A percentile compares a stretch with the other conserved stretches of the same genome.
Conservation (phyloP, 768 basidiomycete species). For the Termitomyces sp. region DNA sequence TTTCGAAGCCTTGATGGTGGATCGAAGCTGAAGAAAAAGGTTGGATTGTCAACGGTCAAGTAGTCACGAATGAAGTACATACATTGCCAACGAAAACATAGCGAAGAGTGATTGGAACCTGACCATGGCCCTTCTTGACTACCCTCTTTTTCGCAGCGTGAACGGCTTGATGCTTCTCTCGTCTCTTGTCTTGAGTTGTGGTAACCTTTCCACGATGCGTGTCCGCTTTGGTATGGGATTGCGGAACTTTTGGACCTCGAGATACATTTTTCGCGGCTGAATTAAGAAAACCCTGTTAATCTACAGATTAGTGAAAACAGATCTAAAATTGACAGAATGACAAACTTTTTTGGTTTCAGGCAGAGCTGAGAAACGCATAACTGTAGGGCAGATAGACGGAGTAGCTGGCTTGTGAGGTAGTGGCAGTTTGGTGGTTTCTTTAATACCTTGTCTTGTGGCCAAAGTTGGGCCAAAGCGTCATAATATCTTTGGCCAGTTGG, state of each 20-base stretch:
- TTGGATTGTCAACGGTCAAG: neutral
- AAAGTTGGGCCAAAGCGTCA: constrained; percentile 12
- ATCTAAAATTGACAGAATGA: neutral
- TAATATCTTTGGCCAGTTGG: constrained; percentile 3
- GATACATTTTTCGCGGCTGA: neutral
- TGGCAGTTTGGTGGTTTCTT: neutral
- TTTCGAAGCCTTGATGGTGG: constrained; percentile 28
- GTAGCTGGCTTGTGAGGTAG: neutral
- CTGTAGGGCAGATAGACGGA: neutral
- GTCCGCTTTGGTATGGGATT: neutral
- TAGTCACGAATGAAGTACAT: constrained; percentile 18
- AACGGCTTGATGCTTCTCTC: constrained; percentile 19
- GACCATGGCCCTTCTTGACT: constrained; percentile 6
- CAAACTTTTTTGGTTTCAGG: constrained; percentile 4
- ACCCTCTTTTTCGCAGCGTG: constrained; percentile 22
- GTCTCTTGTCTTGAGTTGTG: constrained; percentile 2
- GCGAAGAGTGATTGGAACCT: constrained; percentile 12
- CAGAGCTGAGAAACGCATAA: constrained; percentile 9
- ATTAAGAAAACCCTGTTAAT: neutral
- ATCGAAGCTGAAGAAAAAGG: constrained; percentile 24
- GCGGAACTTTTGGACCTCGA: neutral
- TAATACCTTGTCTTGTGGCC: constrained; percentile 2
- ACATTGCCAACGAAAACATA: constrained; percentile 65
- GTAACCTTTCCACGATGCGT: constrained; percentile 2
- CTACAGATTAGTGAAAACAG: neutral